A percentile compares a stretch with the other conserved stretches of the same genome.
Evolutionary conservation across 495 filamentous ascomycete species (phyloP).

Genomic region (Hypoxylon lenormandii): DNA sequence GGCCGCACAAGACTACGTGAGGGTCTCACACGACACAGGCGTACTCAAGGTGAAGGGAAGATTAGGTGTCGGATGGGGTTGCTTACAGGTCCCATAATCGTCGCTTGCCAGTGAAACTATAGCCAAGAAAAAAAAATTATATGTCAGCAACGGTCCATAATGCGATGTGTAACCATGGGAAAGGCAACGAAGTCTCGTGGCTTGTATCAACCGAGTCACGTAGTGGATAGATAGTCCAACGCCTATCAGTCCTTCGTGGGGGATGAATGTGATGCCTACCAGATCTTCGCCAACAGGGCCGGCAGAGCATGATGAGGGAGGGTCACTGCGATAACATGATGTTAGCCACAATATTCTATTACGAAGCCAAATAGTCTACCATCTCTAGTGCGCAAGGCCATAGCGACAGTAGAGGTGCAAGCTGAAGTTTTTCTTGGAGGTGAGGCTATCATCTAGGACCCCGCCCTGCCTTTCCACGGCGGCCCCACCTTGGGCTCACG

Average conservation of each 20-base stretch:
- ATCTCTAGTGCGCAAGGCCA: not conserved
- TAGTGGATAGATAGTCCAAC: conserved; percentile 13
- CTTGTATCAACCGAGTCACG: conserved; percentile 25
- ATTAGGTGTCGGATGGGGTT: conserved; percentile 5
- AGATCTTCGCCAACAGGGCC: conserved; percentile 96
- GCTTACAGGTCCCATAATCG: conserved; percentile 99
- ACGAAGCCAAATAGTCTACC: conserved; percentile 3
- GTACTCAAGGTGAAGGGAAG: not conserved
- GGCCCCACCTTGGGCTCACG: conserved; percentile 54
- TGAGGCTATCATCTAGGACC: conserved; percentile 43
- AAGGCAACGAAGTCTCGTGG: not conserved
- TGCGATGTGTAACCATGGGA: not conserved
- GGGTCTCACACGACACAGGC: not conserved
- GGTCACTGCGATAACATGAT: conserved; percentile 74
- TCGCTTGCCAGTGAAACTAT: conserved; percentile 99
- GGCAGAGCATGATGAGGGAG: conserved; percentile 97
- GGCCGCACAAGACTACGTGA: not conserved
- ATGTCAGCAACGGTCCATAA: conserved; percentile 52
- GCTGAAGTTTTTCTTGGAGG: not conserved
- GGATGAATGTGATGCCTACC: conserved; percentile 70
- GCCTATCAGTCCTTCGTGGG: conserved; percentile 37
- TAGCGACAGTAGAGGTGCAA: not conserved
- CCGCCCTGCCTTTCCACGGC: conserved; percentile 47
- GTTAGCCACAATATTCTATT: conserved; percentile 55
- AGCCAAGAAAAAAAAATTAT: conserved; percentile 15